Evolutionary conservation across 208 protist species (phyloP).

Genomic region (Wallacemonas rigidus): DNA sequence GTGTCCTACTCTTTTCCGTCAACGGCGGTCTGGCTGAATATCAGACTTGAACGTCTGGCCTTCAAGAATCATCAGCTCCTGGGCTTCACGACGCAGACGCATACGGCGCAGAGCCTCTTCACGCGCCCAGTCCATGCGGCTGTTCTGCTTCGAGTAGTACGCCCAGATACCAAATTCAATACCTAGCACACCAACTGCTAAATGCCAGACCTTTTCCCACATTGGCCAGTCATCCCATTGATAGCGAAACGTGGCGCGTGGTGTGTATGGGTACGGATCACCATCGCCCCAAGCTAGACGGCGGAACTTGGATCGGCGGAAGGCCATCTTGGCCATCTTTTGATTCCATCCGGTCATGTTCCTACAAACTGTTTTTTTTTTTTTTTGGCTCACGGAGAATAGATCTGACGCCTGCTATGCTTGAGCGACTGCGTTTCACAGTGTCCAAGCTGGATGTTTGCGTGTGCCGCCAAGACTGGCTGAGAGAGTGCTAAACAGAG

Average conservation of each 20-base stretch:
- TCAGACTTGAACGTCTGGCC: slow-evolving; percentile 80
- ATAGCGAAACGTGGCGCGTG: slow-evolving; percentile 88
- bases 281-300: slow-evolving; percentile 88
- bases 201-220: slow-evolving; percentile 90
- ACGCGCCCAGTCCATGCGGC: slow-evolving; percentile 86
- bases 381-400: not conserved
- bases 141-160: slow-evolving; percentile 87
- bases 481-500: no score
- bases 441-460: no score
- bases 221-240: slow-evolving; percentile 91
- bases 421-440: no score
- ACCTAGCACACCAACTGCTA: slow-evolving; percentile 53
- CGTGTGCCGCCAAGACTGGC: no score
- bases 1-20: not conserved
- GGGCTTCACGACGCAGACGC: slow-evolving; percentile 84
- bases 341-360: slow-evolving; percentile 84
- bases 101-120: slow-evolving; percentile 90
- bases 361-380: not conserved
- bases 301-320: slow-evolving; percentile 85
- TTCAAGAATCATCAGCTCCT: slow-evolving; percentile 90
- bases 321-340: slow-evolving; percentile 91
- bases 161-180: slow-evolving; percentile 81
- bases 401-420: no score
- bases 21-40: slow-evolving; percentile 76
- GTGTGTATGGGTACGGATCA: slow-evolving; percentile 89